Conservation (phyloP, 2,329 filamentous ascomycete genomes). For the Paecilomyces dactylethromorphus region DNA sequence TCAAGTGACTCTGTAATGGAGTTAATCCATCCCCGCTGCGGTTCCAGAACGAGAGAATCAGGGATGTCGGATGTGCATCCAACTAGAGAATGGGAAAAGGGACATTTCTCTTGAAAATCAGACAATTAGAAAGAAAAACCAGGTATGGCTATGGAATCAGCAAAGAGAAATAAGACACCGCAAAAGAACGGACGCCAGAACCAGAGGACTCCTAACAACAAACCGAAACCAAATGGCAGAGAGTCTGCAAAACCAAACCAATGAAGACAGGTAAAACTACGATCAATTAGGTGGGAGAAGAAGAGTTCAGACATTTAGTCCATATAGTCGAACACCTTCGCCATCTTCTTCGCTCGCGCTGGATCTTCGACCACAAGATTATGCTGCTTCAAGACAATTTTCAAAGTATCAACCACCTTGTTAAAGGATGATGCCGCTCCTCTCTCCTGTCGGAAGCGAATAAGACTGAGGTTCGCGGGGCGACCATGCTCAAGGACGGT, state of each 20-base stretch:
- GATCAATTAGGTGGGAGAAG: slow-evolving; percentile 11
- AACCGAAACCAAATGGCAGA: background rate
- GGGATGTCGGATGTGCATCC: background rate
- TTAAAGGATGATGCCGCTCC: slow-evolving; percentile 90
- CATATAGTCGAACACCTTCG: slow-evolving; percentile 24
- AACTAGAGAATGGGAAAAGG: background rate
- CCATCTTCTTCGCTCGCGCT: slow-evolving; percentile 64
- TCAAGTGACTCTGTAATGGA: background rate
- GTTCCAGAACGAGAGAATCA: background rate
- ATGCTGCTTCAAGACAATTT: slow-evolving; percentile 59
- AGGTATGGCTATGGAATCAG: background rate
- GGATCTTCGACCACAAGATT: slow-evolving; percentile 63
- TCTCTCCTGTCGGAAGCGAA: slow-evolving; percentile 80
- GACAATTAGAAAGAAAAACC: background rate
- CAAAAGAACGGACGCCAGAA: background rate
- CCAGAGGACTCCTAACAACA: background rate
- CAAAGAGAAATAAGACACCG: background rate
- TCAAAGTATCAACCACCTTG: slow-evolving; percentile 71
- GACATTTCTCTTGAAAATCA: background rate
- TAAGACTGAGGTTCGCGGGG: slow-evolving; percentile 68
- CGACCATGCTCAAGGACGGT: slow-evolving; percentile 80
- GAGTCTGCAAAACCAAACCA: background rate
- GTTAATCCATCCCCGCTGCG: background rate
- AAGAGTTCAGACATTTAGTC: background rate
- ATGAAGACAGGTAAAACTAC: background rate